Base-by-base conservation (phyloP, 2,329 filamentous ascomycete genomes). In the Monilinia laxa region DNA sequence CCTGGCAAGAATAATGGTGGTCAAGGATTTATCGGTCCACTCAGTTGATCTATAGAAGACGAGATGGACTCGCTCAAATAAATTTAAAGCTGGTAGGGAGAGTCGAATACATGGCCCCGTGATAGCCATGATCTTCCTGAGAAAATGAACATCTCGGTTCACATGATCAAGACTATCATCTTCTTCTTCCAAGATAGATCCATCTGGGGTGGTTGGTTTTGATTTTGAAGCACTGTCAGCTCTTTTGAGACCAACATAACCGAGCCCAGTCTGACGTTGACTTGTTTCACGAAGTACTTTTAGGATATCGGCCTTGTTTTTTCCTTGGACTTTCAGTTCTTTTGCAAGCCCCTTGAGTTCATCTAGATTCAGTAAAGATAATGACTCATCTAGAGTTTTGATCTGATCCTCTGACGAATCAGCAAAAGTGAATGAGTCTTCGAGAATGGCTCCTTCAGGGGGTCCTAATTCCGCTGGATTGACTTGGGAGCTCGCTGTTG, bases 1-100 rank as follows among this genome's bases (percentile, higher is more conserved):
- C 70, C 94, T 93, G 10, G 95, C 92, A 6, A 99, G 83, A 55
- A 99, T 97, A 64, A 98, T 94, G 0, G 93, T 94, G 1, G 92
- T 98, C 18, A 99, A 81, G 1, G 94, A 97, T 77, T 97, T 98
- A 73, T 98, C 94, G 0, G 93, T 96, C 95, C 95, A 99, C 76
- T 97, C 91, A 0, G 92, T 96, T 12, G 93, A 97, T 67, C 94
- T 85, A 77, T 98, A 98, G 77, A 97, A 99, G 38, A 99, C 93
- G 2, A 99, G 81, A 79, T 98, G 95, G 0, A 98, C 93, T 35
- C 95, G 87, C 77, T 97, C 93, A 73, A 99, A 99, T 0, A 99
- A 84, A 73, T 88, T 92, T 69, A 93, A 85, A 0, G 89, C 84
- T 0, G 85, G 79, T 0, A 89, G 79, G 0, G 92, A 92, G 16